A percentile compares a stretch with the other conserved stretches of the same genome.
Evolutionary conservation across 2,329 filamentous ascomycete genomes (phyloP).

Genomic region (Trichophyton equinum): DNA sequence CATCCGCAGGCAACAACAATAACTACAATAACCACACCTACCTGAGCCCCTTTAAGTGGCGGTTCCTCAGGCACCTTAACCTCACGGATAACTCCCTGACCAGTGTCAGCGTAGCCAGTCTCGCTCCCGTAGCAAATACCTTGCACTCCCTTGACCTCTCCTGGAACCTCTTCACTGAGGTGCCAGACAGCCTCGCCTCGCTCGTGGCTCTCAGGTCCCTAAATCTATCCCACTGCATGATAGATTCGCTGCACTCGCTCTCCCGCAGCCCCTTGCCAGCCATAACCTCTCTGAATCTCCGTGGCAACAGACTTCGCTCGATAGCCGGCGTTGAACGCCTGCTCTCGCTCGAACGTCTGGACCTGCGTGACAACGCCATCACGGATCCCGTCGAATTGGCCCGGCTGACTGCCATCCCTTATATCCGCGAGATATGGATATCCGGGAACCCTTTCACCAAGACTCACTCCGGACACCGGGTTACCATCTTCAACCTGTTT

Average conservation of each 20-base stretch:
- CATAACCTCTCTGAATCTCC: constrained; percentile 83
- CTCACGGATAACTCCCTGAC: constrained; percentile 85
- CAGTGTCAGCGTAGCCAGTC: constrained; percentile 58
- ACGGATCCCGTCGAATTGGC: constrained; percentile 87
- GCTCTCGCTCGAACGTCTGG: constrained; percentile 75
- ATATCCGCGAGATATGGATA: constrained; percentile 86
- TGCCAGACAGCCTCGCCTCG: constrained; percentile 78
- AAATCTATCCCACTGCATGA: constrained; percentile 96
- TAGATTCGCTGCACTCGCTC: constrained; percentile 80
- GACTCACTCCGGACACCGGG: constrained; percentile 70
- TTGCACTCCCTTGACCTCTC: constrained; percentile 88
- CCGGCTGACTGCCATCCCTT: constrained; percentile 75
- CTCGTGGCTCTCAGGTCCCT: constrained; percentile 80
- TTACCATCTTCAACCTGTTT: constrained; percentile 94
- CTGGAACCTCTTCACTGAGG: constrained; percentile 82
- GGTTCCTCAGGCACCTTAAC: constrained; percentile 83
- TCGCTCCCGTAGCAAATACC: constrained; percentile 73
- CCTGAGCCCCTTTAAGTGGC: constrained; percentile 80
- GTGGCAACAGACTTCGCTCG: constrained; percentile 74
- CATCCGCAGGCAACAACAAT: constrained; percentile 27
- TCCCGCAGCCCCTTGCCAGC: constrained; percentile 77
- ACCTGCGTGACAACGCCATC: constrained; percentile 79
- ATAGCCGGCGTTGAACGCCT: constrained; percentile 83
- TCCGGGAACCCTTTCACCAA: constrained; percentile 83
- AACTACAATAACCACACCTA: constrained; percentile 40